Percentiles rank a stretch among this genome's conserved stretches.
Conservation (phyloP, 2,329 filamentous ascomycete species). For the Bipolaris sorokiniana region DNA sequence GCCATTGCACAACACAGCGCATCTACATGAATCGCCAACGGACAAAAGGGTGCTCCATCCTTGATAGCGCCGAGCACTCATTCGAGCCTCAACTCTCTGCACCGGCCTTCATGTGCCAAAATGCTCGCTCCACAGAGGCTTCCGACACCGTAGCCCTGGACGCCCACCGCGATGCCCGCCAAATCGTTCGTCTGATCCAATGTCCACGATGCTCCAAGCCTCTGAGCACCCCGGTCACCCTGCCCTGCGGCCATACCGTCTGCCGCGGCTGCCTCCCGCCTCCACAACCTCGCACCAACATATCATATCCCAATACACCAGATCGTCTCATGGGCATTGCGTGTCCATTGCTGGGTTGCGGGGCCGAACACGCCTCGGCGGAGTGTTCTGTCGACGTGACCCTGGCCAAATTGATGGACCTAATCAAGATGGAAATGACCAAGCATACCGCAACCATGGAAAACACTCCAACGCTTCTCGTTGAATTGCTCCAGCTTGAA, state of each 20-base stretch:
- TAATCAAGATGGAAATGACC: slow-evolving; percentile 58
- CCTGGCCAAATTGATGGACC: slow-evolving; percentile 71
- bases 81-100: slow-evolving; percentile 34
- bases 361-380: slow-evolving; percentile 72
- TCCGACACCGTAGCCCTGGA: slow-evolving; percentile 50
- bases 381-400: slow-evolving; percentile 82
- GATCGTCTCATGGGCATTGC: slow-evolving; percentile 71
- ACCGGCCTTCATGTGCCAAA: slow-evolving; percentile 52
- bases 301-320: slow-evolving; percentile 76
- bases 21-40: slow-evolving; percentile 48
- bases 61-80: slow-evolving; percentile 42
- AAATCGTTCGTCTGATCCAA: slow-evolving; percentile 75
- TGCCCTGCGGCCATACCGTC: slow-evolving; percentile 81
- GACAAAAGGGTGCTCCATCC: slow-evolving; percentile 41
- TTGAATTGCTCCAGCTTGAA: slow-evolving; percentile 50
- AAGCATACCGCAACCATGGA: slow-evolving; percentile 43
- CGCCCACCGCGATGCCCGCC: slow-evolving; percentile 63
- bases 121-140: slow-evolving; percentile 44
- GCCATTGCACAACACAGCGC: slow-evolving; percentile 19
- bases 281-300: slow-evolving; percentile 67
- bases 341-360: slow-evolving; percentile 74
- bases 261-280: slow-evolving; percentile 77
- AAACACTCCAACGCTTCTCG: slow-evolving; percentile 48
- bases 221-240: slow-evolving; percentile 70
- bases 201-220: slow-evolving; percentile 76